A percentile compares a stretch with the other conserved stretches of the same genome.
These are phyloP conservation scores for Colletotrichum australisinense DNA, from an alignment of 2,329 filamentous ascomycete species.

Conservation along the genomic window DNA sequence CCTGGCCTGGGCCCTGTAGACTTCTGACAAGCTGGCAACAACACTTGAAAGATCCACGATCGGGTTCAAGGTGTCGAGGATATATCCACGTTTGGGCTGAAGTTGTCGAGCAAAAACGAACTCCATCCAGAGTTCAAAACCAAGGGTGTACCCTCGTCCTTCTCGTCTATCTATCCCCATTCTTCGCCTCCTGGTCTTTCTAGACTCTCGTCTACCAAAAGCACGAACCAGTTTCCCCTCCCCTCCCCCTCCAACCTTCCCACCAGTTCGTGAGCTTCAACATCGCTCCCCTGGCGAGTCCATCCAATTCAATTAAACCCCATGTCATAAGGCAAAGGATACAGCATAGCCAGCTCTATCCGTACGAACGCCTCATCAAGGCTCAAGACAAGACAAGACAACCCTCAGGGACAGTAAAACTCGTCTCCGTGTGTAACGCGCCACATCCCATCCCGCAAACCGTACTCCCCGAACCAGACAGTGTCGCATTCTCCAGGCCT, in stretches of 20 bases:
- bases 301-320: slow-evolving; percentile 2
- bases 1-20: too few species aligned
- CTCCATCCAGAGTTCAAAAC: neutral
- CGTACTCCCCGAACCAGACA: neutral
- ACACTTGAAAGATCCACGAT: neutral
- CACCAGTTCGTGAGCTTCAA: slow-evolving; percentile 11
- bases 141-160: neutral
- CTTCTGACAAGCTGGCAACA: neutral
- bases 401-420: neutral
- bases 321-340: neutral
- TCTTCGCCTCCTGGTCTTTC: neutral
- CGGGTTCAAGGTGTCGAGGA: neutral
- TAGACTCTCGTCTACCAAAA: neutral
- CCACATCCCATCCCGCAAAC: neutral
- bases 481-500: slow-evolving; percentile 20
- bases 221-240: neutral
- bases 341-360: neutral
- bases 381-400: neutral
- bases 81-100: neutral
- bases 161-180: neutral
- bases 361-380: neutral
- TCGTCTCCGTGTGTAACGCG: neutral
- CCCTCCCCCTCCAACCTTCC: neutral
- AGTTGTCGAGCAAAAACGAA: neutral
- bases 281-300: neutral